These are phyloP conservation scores for Pistacia vera DNA, from an alignment of 345 rosid species.

Conservation along the genomic window DNA sequence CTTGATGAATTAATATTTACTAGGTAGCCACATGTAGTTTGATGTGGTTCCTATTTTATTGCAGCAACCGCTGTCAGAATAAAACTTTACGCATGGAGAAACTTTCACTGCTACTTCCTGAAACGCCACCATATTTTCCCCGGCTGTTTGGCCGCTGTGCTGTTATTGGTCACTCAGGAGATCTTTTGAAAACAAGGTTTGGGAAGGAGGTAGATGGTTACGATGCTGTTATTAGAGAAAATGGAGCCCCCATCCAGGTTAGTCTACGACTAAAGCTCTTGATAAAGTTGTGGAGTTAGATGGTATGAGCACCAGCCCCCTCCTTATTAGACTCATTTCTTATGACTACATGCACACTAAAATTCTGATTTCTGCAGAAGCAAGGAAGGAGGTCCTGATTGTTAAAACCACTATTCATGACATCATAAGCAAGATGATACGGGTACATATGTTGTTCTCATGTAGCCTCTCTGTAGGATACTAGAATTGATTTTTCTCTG, in stretches of 20 bases:
- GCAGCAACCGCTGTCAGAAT: constrained; percentile 82
- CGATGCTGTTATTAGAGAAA: constrained; percentile 87
- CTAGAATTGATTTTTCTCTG: constrained; percentile 11
- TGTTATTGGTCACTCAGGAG: constrained; percentile 96
- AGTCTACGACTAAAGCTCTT: constrained; percentile 59
- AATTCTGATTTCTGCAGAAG: constrained; percentile 51
- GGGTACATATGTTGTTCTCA: constrained; percentile 45
- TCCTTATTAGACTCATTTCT: constrained; percentile 11
- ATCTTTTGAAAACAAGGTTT: constrained; percentile 83
- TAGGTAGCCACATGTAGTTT: neutral
- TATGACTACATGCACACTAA: constrained; percentile 24
- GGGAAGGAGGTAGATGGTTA: constrained; percentile 89
- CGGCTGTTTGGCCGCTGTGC: constrained; percentile 86
- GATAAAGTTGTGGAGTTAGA: constrained; percentile 98
- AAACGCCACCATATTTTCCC: constrained; percentile 78
- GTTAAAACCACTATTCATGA: constrained; percentile 95
- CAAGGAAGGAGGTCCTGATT: constrained; percentile 71
- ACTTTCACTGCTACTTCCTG: constrained; percentile 84
- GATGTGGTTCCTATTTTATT: constrained; percentile 20
- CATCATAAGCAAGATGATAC: constrained; percentile 94
- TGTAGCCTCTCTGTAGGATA: constrained; percentile 14
- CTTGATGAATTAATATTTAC: constrained; percentile 4
- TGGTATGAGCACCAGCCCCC: constrained; percentile 45
- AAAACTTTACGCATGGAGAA: constrained; percentile 78
- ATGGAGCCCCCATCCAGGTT: constrained; percentile 93